Evolutionary conservation across 2,329 filamentous ascomycete genomes (phyloP).

Genomic region (Emmonsiellopsis sp.): DNA sequence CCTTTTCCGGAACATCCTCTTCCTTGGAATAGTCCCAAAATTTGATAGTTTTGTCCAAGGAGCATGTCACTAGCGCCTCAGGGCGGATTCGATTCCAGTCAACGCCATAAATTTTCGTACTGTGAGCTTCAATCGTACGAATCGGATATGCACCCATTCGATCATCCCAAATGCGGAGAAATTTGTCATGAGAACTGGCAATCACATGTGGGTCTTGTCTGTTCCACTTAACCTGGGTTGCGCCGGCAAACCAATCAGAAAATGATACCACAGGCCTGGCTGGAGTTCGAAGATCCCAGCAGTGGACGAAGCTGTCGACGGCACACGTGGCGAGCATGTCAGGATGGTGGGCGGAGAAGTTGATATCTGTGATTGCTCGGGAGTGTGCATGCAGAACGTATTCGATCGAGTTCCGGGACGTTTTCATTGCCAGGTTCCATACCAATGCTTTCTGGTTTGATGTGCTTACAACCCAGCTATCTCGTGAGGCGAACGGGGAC

Average conservation of each 20-base stretch:
- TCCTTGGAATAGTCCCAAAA: slow-evolving; percentile 73
- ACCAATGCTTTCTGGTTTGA: slow-evolving; percentile 91
- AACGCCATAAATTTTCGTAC: slow-evolving; percentile 88
- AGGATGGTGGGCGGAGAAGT: slow-evolving; percentile 87
- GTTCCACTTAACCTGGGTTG: slow-evolving; percentile 93
- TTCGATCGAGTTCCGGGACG: slow-evolving; percentile 71
- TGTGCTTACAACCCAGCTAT: slow-evolving; percentile 90
- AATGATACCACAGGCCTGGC: slow-evolving; percentile 67
- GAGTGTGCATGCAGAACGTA: slow-evolving; percentile 78
- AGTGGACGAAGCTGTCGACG: slow-evolving; percentile 86
- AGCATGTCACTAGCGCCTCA: slow-evolving; percentile 73
- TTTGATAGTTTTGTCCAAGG: slow-evolving; percentile 83
- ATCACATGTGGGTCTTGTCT: slow-evolving; percentile 77
- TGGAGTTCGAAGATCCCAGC: slow-evolving; percentile 75
- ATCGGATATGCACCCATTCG: slow-evolving; percentile 68
- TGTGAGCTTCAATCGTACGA: slow-evolving; percentile 76
- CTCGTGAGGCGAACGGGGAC: slow-evolving; percentile 82
- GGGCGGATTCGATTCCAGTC: slow-evolving; percentile 80
- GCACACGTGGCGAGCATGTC: slow-evolving; percentile 84
- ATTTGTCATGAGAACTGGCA: slow-evolving; percentile 82
- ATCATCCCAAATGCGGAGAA: slow-evolving; percentile 83
- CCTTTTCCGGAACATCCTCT: slow-evolving; percentile 58
- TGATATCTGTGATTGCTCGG: slow-evolving; percentile 89
- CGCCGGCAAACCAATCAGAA: slow-evolving; percentile 87
- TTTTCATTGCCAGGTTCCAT: slow-evolving; percentile 73